Evolutionary conservation across 2,329 filamentous ascomycete genomes (phyloP).

Genomic region (Xylaria polymorpha): DNA sequence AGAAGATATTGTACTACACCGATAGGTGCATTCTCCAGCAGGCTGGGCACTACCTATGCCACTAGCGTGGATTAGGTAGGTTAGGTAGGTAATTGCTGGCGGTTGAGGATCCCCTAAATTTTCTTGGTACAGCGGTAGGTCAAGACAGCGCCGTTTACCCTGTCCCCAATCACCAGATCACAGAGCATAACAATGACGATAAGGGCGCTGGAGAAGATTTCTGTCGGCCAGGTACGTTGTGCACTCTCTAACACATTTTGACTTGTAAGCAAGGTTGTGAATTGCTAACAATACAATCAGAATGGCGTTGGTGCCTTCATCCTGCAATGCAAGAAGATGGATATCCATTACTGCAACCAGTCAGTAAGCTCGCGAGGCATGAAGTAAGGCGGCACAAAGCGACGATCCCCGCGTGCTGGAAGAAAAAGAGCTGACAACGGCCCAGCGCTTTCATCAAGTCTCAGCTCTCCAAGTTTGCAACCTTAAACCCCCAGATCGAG

Average conservation of each 20-base stretch:
- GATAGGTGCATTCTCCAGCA: too few species aligned
- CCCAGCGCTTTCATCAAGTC: conserved; percentile 82
- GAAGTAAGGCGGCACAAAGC: conserved; percentile 69
- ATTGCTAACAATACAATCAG: conserved; percentile 57
- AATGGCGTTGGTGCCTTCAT: conserved; percentile 98
- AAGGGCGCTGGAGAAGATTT: conserved; percentile 63
- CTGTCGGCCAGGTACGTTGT: conserved; percentile 63
- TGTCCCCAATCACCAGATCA: conserved; percentile 39
- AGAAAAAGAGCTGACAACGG: conserved; percentile 37
- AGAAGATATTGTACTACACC: too few species aligned
- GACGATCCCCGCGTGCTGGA: neutral
- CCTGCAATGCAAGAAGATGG: conserved; percentile 93
- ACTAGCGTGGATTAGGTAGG: too few species aligned
- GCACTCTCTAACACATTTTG: neutral
- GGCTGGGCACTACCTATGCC: too few species aligned
- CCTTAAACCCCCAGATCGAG: conserved; percentile 86
- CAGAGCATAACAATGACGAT: conserved; percentile 64
- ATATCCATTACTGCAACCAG: conserved; percentile 98
- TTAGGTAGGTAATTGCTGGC: too few species aligned
- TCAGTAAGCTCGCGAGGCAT: conserved; percentile 93
- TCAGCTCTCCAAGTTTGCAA: conserved; percentile 80
- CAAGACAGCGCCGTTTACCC: conserved; percentile 10
- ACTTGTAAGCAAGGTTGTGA: neutral
- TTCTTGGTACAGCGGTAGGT: conserved; percentile 26
- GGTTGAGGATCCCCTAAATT: conserved; percentile 35